Conservation (phyloP, 176 grass and related monocot species). For the Avena eriantha region DNA sequence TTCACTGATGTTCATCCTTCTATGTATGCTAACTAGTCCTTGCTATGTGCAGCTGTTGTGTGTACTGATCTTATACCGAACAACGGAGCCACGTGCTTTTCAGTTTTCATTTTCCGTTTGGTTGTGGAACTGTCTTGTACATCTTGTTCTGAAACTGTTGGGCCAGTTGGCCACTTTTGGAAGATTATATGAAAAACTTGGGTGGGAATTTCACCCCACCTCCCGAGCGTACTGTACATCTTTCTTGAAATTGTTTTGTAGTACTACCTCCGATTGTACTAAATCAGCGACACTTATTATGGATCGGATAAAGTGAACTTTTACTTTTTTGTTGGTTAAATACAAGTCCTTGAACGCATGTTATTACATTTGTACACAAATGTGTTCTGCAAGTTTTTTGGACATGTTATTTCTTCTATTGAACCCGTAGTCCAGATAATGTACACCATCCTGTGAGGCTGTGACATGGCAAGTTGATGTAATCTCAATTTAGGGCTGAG, state of each 20-base stretch:
- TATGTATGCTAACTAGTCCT: slow-evolving; percentile 29
- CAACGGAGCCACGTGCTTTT: background rate
- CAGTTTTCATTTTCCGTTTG: background rate
- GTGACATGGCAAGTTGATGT: background rate
- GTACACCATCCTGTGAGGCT: too few relatives aligned
- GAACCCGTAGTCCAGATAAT: too few relatives aligned
- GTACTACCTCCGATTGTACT: background rate
- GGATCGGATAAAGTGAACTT: background rate
- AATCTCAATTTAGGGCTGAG: background rate
- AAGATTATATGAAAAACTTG: too few relatives aligned
- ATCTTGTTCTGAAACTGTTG: background rate
- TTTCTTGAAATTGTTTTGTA: slow-evolving; percentile 15
- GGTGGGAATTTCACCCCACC: too few relatives aligned
- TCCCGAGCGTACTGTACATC: background rate
- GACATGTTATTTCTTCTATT: background rate
- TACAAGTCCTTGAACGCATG: background rate
- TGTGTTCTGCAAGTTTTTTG: background rate
- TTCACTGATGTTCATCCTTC: slow-evolving; percentile 7
- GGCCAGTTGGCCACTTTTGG: too few relatives aligned
- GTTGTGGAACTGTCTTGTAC: background rate
- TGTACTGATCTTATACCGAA: background rate
- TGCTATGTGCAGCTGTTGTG: slow-evolving; percentile 13
- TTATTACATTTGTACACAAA: background rate
- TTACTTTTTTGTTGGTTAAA: background rate
- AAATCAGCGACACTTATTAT: too few relatives aligned